Conservation (phyloP, 305 asterid genomes). For the Striga hermonthica region DNA sequence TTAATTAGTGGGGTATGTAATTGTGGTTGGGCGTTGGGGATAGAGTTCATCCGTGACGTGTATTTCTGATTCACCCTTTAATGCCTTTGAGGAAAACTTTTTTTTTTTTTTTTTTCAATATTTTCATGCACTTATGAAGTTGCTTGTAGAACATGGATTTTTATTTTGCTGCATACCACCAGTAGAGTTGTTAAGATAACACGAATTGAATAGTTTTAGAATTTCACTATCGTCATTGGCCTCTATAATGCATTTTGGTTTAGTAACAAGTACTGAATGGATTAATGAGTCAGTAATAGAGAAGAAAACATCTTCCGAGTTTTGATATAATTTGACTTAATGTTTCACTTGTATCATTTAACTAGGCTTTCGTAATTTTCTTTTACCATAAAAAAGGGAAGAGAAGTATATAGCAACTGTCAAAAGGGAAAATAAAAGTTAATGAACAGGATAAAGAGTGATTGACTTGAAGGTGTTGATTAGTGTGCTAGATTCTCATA, state of each 20-base stretch:
- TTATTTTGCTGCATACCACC: neutral
- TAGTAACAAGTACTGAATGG: too few relatives aligned
- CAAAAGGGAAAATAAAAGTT: neutral
- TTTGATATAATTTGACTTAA: neutral
- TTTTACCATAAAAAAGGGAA: neutral
- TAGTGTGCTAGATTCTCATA: constrained; percentile 1
- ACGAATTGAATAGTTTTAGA: neutral
- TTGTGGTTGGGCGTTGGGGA: constrained; percentile 22
- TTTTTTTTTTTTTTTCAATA: neutral
- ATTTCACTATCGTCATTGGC: neutral
- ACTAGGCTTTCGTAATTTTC: neutral
- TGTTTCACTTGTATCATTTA: neutral
- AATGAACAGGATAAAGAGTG: neutral
- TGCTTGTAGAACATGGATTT: neutral
- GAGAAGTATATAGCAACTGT: neutral
- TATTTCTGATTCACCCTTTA: neutral
- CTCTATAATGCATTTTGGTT: neutral
- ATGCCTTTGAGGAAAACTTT: constrained; percentile 18
- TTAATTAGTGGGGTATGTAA: constrained; percentile 18
- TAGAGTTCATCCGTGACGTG: constrained; percentile 5
- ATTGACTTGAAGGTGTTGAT: neutral
- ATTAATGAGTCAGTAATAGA: too few relatives aligned
- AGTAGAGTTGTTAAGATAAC: constrained; percentile 6
- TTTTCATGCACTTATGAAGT: neutral
- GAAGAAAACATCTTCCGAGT: too few relatives aligned